Conservation (phyloP, 1,284 basidiomycete species). For the Marasmius sp. region DNA sequence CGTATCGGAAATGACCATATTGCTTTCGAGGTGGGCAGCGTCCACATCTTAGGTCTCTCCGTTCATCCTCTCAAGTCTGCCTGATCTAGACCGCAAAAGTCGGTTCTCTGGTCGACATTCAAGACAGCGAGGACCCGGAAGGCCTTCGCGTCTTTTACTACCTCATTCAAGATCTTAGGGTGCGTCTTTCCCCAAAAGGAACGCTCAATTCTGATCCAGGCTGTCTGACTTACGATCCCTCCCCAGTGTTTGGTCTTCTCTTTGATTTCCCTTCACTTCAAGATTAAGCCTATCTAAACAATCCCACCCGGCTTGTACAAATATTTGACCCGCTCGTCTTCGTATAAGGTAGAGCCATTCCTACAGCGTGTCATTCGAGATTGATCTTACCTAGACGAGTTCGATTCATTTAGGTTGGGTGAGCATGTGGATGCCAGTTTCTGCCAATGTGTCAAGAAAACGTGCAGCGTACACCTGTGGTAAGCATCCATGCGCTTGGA, state of each 20-base stretch:
- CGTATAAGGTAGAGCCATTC: not conserved
- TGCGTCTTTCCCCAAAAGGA: slow-evolving; percentile 30
- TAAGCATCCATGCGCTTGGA: slow-evolving; percentile 15
- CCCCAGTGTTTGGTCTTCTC: slow-evolving; percentile 94
- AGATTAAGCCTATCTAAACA: slow-evolving; percentile 93
- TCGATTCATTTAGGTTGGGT: not conserved
- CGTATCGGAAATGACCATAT: slow-evolving; percentile 95
- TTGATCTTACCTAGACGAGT: slow-evolving; percentile 1
- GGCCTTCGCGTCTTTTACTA: slow-evolving; percentile 99
- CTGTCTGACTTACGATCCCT: slow-evolving; percentile 2
- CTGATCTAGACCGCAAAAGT: slow-evolving; percentile 89
- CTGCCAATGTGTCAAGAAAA: slow-evolving; percentile 36
- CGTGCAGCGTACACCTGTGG: slow-evolving; percentile 34
- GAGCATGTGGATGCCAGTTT: not conserved
- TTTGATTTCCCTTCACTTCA: slow-evolving; percentile 97
- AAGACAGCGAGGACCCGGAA: slow-evolving; percentile 96
- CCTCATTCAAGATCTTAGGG: slow-evolving; percentile 96
- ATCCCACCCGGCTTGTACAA: slow-evolving; percentile 5
- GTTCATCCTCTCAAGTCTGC: not conserved
- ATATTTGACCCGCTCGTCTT: slow-evolving; percentile 10
- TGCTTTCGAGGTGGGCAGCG: slow-evolving; percentile 85
- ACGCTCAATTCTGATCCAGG: not conserved
- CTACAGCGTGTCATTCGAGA: slow-evolving; percentile 7
- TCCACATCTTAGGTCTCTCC: not conserved
- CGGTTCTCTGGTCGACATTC: slow-evolving; percentile 93